Conservation (phyloP, 2,329 filamentous ascomycete species). For the Beauveria varroae region DNA sequence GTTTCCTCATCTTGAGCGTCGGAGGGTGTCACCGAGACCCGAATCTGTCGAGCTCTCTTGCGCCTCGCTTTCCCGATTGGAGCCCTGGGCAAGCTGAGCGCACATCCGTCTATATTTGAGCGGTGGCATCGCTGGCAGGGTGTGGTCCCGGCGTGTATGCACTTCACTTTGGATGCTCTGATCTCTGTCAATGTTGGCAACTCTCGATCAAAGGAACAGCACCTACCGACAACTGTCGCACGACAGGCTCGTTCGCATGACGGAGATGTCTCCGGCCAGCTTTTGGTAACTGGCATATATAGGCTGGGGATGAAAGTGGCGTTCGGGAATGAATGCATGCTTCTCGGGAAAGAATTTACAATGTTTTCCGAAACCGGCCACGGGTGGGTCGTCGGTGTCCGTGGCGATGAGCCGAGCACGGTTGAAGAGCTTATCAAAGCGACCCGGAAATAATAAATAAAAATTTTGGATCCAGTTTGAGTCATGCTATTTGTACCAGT, state of each 20-base stretch:
- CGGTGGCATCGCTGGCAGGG: constrained; percentile 26
- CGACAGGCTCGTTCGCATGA: constrained; percentile 28
- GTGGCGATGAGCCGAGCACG: background rate
- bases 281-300: background rate
- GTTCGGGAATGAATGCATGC: background rate
- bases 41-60: background rate
- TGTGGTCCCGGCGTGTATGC: constrained; percentile 22
- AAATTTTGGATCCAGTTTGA: background rate
- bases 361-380: constrained; percentile 5
- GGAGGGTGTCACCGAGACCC: background rate
- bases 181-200: background rate
- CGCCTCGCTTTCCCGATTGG: constrained; percentile 4
- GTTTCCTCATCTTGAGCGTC: background rate
- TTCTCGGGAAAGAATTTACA: constrained; percentile 8
- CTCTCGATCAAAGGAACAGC: background rate
- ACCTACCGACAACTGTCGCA: constrained; percentile 27
- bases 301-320: background rate
- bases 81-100: constrained; percentile 18
- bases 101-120: constrained; percentile 19
- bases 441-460: background rate
- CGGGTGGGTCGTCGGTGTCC: background rate
- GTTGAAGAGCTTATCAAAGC: background rate
- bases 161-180: constrained; percentile 29
- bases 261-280: background rate
- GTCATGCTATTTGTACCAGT: background rate